These are phyloP conservation scores for Zizania palustris DNA, from an alignment of 202 grass and related monocot species.

Conservation along the genomic window DNA sequence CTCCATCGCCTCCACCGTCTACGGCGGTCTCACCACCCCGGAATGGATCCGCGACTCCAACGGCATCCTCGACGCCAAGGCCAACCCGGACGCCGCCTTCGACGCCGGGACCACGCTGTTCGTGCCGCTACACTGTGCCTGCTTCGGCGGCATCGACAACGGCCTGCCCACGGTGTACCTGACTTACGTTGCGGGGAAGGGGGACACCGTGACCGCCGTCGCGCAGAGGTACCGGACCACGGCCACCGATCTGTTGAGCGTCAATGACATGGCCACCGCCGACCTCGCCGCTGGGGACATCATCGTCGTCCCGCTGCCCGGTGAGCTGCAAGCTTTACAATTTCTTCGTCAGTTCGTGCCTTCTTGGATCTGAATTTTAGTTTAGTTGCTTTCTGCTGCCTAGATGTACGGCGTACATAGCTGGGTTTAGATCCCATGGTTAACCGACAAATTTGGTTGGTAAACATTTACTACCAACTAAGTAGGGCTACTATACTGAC, in stretches of 20 bases:
- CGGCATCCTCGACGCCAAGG: constrained; percentile 40
- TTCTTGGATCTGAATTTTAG: constrained; percentile 38
- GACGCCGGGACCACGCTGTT: constrained; percentile 66
- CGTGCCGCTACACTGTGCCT: constrained; percentile 89
- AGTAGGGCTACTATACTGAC: neutral
- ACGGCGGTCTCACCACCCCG: constrained; percentile 67
- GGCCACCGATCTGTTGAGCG: constrained; percentile 65
- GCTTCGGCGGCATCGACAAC: constrained; percentile 77
- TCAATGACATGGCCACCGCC: constrained; percentile 69
- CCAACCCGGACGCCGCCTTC: constrained; percentile 31
- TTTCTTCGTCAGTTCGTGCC: neutral
- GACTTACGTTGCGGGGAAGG: constrained; percentile 62
- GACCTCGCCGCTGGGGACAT: constrained; percentile 66
- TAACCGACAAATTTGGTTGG: constrained; percentile 20
- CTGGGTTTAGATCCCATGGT: neutral
- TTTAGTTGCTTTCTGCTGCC: constrained; percentile 1
- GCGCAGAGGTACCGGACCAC: constrained; percentile 63
- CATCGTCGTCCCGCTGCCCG: constrained; percentile 69
- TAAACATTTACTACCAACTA: neutral
- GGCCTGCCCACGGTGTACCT: constrained; percentile 70
- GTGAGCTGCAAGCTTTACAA: constrained; percentile 33
- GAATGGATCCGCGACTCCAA: constrained; percentile 81
- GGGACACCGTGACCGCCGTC: constrained; percentile 64
- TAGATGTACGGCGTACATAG: neutral
- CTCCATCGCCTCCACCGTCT: constrained; percentile 56